These are phyloP conservation scores for Wickerhamiella azyma DNA, from an alignment of 805 yeast species.

Conservation along the genomic window DNA sequence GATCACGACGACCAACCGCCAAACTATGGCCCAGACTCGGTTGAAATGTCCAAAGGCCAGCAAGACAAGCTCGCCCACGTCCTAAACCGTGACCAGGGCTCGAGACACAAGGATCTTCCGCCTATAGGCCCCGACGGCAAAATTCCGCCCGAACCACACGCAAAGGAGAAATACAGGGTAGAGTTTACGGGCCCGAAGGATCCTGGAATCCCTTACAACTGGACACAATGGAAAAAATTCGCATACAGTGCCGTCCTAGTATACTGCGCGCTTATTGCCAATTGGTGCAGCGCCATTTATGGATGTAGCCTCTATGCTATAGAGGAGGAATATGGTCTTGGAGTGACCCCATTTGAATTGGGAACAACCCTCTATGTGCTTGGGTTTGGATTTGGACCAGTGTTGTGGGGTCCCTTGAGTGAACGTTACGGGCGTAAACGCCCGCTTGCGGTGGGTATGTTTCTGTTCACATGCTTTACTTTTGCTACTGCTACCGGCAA, in stretches of 20 bases:
- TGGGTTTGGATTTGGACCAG: slow-evolving; percentile 60
- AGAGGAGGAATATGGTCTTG: slow-evolving; percentile 2
- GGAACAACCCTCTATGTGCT: slow-evolving; percentile 45
- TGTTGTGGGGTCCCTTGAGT: slow-evolving; percentile 48
- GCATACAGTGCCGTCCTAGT: background rate
- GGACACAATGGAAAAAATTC: slow-evolving; percentile 2
- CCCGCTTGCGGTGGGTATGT: slow-evolving; percentile 37
- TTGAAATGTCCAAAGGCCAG: background rate
- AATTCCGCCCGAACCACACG: background rate
- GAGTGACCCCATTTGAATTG: slow-evolving; percentile 33
- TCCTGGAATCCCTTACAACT: slow-evolving; percentile 34
- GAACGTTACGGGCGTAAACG: slow-evolving; percentile 39
- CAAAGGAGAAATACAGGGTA: slow-evolving; percentile 4
- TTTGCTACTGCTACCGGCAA: slow-evolving; percentile 61
- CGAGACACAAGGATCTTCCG: background rate
- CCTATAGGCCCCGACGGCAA: background rate
- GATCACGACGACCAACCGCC: too few relatives aligned
- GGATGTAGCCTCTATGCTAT: slow-evolving; percentile 32
- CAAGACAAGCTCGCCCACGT: background rate
- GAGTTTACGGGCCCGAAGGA: slow-evolving; percentile 7
- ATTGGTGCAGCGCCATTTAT: slow-evolving; percentile 1
- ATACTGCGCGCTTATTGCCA: slow-evolving; percentile 12
- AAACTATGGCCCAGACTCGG: too few relatives aligned
- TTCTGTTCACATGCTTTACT: slow-evolving; percentile 41
- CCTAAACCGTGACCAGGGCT: background rate